A percentile compares a stretch with the other conserved stretches of the same genome.
Conservation (phyloP, 345 rosid genomes). For the Passiflora organensis region DNA sequence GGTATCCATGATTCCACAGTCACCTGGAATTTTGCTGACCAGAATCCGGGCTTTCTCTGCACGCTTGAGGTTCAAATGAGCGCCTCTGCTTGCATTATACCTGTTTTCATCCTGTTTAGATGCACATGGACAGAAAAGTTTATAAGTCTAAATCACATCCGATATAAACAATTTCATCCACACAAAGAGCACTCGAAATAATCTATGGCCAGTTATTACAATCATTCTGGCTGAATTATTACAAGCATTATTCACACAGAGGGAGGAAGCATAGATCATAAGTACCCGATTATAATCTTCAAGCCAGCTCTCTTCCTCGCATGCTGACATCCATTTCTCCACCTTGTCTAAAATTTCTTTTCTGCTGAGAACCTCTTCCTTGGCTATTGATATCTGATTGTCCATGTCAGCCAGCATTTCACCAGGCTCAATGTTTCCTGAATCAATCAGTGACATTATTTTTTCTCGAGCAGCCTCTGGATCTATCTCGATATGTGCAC, state of each 20-base stretch:
- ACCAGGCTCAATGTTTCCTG: conserved; percentile 84
- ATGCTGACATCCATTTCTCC: conserved; percentile 99
- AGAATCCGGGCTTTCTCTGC: conserved; percentile 90
- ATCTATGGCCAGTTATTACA: not conserved
- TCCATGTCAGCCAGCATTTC: conserved; percentile 95
- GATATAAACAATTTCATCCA: not conserved
- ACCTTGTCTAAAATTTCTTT: conserved; percentile 94
- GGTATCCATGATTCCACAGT: conserved; percentile 8
- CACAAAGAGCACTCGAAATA: no score
- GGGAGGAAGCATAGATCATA: conserved; percentile 2
- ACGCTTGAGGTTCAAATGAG: conserved; percentile 97
- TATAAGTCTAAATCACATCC: not conserved
- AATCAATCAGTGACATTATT: conserved; percentile 74
- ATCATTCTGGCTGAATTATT: no score
- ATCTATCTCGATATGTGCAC: conserved; percentile 75
- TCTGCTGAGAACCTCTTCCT: conserved; percentile 85
- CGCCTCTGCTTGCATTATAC: conserved; percentile 95
- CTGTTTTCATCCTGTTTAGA: conserved; percentile 89
- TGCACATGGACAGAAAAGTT: conserved; percentile 4
- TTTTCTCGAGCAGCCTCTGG: conserved; percentile 85
- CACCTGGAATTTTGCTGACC: conserved; percentile 98
- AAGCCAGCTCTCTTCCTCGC: conserved; percentile 99
- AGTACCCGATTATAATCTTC: conserved; percentile 92
- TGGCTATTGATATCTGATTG: conserved; percentile 79
- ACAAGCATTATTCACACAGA: no score